phyloP scores from a whole-genome alignment of 148 eudicot genomes.

The Amaranthus cruentus region DNA sequence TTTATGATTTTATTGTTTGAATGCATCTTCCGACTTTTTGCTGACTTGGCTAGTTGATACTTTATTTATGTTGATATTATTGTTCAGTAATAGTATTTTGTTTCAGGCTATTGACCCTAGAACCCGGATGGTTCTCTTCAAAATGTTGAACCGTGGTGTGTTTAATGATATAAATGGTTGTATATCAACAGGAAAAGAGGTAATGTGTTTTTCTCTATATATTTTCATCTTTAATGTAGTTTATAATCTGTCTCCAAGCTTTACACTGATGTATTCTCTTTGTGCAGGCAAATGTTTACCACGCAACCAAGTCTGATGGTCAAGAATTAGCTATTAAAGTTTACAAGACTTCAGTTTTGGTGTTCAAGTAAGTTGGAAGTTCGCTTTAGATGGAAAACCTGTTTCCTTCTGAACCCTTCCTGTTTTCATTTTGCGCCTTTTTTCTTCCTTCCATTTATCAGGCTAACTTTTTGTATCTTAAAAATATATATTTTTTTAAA shows the following conservation, averaged over 20 bases:
- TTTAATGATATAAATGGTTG: slow-evolving; percentile 92
- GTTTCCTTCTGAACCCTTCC: not conserved
- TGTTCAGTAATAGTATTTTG: not conserved
- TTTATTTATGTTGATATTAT: not conserved
- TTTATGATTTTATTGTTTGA: not conserved
- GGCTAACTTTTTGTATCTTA: not conserved
- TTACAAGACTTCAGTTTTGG: slow-evolving; percentile 93
- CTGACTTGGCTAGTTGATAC: not conserved
- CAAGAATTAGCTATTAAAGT: slow-evolving; percentile 88
- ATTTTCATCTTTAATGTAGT: not conserved
- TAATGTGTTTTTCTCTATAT: slow-evolving; percentile 11
- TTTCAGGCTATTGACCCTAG: slow-evolving; percentile 96
- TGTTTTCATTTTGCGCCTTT: not conserved
- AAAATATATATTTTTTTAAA: not conserved
- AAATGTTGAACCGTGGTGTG: slow-evolving; percentile 88
- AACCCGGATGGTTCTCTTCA: slow-evolving; percentile 94
- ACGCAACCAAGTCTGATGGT: slow-evolving; percentile 90
- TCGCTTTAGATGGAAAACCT: not conserved
- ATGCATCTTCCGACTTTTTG: not conserved
- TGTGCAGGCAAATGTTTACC: slow-evolving; percentile 91
- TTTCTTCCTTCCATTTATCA: not conserved
- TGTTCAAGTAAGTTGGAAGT: slow-evolving; percentile 67
- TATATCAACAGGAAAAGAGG: slow-evolving; percentile 98
- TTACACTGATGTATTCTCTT: not conserved
- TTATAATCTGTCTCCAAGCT: not conserved